phyloP scores from a whole-genome alignment of 169 alveolate genomes.

The Plasmodium gaboni region DNA sequence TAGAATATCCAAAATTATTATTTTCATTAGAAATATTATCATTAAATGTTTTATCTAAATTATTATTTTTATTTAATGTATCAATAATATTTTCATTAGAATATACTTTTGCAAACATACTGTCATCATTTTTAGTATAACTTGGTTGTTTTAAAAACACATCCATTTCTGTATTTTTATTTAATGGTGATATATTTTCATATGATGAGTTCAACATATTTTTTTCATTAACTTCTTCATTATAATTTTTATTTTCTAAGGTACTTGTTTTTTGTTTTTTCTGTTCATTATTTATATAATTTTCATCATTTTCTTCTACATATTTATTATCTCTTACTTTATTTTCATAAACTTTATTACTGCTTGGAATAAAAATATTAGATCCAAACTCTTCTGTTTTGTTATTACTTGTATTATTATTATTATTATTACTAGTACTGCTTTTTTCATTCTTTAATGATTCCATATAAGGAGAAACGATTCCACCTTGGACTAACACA shows the following conservation, averaged over 20 bases:
- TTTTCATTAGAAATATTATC: not conserved
- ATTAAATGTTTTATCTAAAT: not conserved
- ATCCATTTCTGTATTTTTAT: not conserved
- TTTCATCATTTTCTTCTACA: not conserved
- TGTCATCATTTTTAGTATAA: not conserved
- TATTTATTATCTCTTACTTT: not conserved
- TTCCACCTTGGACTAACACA: constrained; percentile 46
- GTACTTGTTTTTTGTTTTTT: not conserved
- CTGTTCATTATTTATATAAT: constrained; percentile 5
- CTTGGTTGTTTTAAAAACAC: not conserved
- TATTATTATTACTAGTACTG: not conserved
- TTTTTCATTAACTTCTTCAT: not conserved
- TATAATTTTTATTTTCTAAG: too few species aligned
- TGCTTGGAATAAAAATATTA: constrained; percentile 14
- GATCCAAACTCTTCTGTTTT: constrained; percentile 25
- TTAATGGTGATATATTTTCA: not conserved
- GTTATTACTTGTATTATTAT: constrained; percentile 37
- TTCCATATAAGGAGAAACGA: constrained; percentile 75
- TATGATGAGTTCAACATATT: too few species aligned
- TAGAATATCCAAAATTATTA: not conserved
- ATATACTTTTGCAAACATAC: not conserved
- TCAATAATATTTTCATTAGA: not conserved
- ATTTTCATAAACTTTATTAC: constrained; percentile 2
- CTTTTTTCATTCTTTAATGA: constrained; percentile 77
- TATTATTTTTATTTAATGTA: not conserved